Evolutionary conservation across 2,329 filamentous ascomycete genomes (phyloP), one percentile per base, ranked within the genome.

Genomic region (Sclerotinia spermophila): DNA sequence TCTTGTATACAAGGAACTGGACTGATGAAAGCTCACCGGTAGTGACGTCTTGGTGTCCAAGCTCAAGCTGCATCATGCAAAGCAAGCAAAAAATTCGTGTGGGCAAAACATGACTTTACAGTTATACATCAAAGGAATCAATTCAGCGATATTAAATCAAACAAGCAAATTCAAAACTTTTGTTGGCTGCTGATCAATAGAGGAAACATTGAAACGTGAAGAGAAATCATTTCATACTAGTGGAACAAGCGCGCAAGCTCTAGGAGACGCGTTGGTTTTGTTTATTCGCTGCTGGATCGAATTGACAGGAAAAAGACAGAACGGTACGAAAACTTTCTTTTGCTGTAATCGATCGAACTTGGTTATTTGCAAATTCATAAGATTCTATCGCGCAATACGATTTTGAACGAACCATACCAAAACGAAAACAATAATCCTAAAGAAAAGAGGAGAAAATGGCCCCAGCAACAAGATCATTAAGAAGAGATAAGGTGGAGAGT

Each of bases 51-150:
- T 45, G n/a, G 61, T 40, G 45, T 65, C 61, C 61, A 7, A 65
- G 61, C 61, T 65, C 45, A 65, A 65, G 61, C 61, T 51, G 61
- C 61, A 65, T 65, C 61, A 65, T 65, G 61, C 33, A 21, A 35
- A 51, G 61, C 15, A 51, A 48, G 61, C 24, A 65, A 65, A 64
- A 51, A 65, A 40, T 65, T 65, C 61, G 44, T 24, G 27, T 35
- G 42, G 21, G 21, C 30, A 24, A 33, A 35, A 48, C 21, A 24
- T n/a, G 21, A 35, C 24, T 38, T 38, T 51, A 19, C 13, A 48
- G 8, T 17, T 38, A 17, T 35, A 51, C 44, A 11, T 27, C 61
- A 48, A n/a, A 42, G 33, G 27, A 44, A 30, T 44, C 10, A 30
- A 61, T 61, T 61, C n/a, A 21, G 21, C 38, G 38, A 33, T 6